phyloP scores from a whole-genome alignment of 352 stramenopile species.

The Globisporangium lucens region DNA sequence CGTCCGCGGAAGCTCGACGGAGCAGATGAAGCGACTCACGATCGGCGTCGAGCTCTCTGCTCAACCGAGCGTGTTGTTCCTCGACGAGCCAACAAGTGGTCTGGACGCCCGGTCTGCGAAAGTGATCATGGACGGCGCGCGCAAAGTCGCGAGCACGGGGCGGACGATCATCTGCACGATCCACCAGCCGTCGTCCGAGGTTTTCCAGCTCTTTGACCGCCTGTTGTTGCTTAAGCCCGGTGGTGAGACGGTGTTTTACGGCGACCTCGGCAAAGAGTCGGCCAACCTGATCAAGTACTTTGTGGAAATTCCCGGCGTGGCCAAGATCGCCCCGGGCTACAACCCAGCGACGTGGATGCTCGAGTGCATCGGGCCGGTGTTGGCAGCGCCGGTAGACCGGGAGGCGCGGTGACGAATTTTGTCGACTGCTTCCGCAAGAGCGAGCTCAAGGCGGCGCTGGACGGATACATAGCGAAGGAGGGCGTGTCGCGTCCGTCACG shows the following conservation, averaged over 20 bases:
- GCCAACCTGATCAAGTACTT: slow-evolving; percentile 32
- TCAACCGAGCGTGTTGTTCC: slow-evolving; percentile 67
- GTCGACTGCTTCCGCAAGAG: no score
- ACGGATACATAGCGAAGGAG: no score
- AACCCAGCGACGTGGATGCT: slow-evolving; percentile 26
- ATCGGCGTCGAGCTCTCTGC: slow-evolving; percentile 86
- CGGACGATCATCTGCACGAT: slow-evolving; percentile 68
- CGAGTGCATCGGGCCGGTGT: slow-evolving; percentile 28
- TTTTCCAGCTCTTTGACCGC: slow-evolving; percentile 78
- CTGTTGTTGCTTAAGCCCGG: slow-evolving; percentile 57
- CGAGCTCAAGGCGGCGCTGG: no score
- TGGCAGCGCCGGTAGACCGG: slow-evolving; percentile 23
- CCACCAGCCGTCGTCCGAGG: slow-evolving; percentile 76
- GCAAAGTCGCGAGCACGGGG: slow-evolving; percentile 14
- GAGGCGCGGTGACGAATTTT: slow-evolving; percentile 6
- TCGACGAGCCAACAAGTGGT: slow-evolving; percentile 48
- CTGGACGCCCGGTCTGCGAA: slow-evolving; percentile 43
- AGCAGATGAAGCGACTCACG: slow-evolving; percentile 34
- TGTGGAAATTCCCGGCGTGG: slow-evolving; percentile 19
- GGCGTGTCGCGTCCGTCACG: no score
- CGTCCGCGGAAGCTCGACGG: slow-evolving; percentile 26
- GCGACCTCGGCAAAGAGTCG: slow-evolving; percentile 26
- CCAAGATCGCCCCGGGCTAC: slow-evolving; percentile 38
- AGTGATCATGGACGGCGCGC: slow-evolving; percentile 58
- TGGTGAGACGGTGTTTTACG: slow-evolving; percentile 32